Evolutionary conservation across 1,284 basidiomycete genomes (phyloP).

Genomic region (Pyrrhoderma lamaoense): DNA sequence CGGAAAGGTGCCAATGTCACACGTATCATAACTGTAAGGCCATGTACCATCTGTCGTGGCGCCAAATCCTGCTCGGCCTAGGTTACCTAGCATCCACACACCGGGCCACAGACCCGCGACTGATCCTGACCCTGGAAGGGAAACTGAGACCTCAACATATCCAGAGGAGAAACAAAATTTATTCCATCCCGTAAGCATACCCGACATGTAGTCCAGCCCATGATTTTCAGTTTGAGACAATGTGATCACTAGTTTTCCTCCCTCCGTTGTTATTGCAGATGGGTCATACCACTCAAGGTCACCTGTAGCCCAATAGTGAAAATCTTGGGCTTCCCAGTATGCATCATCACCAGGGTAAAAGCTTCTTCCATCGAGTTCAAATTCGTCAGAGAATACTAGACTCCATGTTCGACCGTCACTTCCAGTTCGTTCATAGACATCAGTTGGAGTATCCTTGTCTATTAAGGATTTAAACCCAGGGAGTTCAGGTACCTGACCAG

Average conservation of each 20-base stretch:
- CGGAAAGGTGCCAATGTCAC: conserved; percentile 80
- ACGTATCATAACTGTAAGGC: conserved; percentile 80
- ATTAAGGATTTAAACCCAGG: conserved; percentile 34
- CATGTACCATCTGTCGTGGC: conserved; percentile 55
- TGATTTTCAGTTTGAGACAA: conserved; percentile 56
- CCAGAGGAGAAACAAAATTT: conserved; percentile 93
- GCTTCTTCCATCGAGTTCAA: conserved; percentile 69
- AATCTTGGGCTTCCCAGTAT: conserved; percentile 67
- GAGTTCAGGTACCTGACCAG: conserved; percentile 37
- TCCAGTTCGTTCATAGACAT: conserved; percentile 46
- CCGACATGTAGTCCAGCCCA: conserved; percentile 66
- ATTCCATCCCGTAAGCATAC: conserved; percentile 82
- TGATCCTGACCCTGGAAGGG: conserved; percentile 66
- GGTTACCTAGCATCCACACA: conserved; percentile 45
- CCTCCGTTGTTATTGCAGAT: conserved; percentile 55
- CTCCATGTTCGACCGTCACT: conserved; percentile 71
- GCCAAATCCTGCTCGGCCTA: conserved; percentile 53
- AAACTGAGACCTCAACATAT: conserved; percentile 76
- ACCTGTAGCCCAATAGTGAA: conserved; percentile 60
- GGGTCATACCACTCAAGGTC: conserved; percentile 86
- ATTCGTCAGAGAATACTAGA: conserved; percentile 91
- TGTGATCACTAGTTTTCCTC: conserved; percentile 75
- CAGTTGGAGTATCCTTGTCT: conserved; percentile 61
- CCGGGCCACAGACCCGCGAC: conserved; percentile 68
- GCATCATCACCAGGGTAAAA: conserved; percentile 77